Evolutionary conservation across 2,329 filamentous ascomycete genomes (phyloP).

Genomic region (Clonostachys rosea): DNA sequence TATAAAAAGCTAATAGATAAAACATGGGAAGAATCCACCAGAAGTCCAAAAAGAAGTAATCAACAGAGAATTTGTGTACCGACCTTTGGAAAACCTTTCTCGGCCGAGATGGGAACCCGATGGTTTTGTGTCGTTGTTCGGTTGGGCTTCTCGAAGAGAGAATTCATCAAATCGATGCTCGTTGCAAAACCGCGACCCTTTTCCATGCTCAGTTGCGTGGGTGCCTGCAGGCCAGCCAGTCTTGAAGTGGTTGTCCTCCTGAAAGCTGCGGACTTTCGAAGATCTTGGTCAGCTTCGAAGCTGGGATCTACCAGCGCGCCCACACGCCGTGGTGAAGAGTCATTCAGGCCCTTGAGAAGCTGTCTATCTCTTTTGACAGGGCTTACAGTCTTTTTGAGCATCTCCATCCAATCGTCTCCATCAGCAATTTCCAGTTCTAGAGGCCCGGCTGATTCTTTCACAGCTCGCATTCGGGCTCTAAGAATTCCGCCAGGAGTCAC

Average conservation of each 20-base stretch:
- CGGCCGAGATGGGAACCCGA: slow-evolving; percentile 41
- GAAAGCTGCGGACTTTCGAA: slow-evolving; percentile 20
- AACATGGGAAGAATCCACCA: background rate
- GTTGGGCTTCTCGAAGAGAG: slow-evolving; percentile 74
- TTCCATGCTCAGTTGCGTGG: slow-evolving; percentile 24
- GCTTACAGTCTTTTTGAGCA: slow-evolving; percentile 89
- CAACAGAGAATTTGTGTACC: slow-evolving; percentile 50
- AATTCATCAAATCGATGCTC: slow-evolving; percentile 95
- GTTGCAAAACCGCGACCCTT: slow-evolving; percentile 70
- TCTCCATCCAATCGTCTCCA: slow-evolving; percentile 88
- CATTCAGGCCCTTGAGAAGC: slow-evolving; percentile 56
- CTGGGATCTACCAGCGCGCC: slow-evolving; percentile 16
- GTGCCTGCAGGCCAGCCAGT: slow-evolving; percentile 17
- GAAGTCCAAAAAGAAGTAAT: slow-evolving; percentile 8
- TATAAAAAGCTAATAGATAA: slow-evolving; percentile 22
- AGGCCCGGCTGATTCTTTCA: slow-evolving; percentile 55
- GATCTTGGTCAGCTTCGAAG: slow-evolving; percentile 42
- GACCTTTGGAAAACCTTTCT: slow-evolving; percentile 80
- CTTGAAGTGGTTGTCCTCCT: slow-evolving; percentile 21
- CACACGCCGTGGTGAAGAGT: slow-evolving; percentile 35
- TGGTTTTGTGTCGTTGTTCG: slow-evolving; percentile 45
- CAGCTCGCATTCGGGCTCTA: slow-evolving; percentile 58
- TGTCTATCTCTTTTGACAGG: slow-evolving; percentile 89
- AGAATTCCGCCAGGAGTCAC: slow-evolving; percentile 56
- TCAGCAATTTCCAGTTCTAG: slow-evolving; percentile 56